phyloP scores from a whole-genome alignment of 805 yeast species.

The Candida takata region DNA sequence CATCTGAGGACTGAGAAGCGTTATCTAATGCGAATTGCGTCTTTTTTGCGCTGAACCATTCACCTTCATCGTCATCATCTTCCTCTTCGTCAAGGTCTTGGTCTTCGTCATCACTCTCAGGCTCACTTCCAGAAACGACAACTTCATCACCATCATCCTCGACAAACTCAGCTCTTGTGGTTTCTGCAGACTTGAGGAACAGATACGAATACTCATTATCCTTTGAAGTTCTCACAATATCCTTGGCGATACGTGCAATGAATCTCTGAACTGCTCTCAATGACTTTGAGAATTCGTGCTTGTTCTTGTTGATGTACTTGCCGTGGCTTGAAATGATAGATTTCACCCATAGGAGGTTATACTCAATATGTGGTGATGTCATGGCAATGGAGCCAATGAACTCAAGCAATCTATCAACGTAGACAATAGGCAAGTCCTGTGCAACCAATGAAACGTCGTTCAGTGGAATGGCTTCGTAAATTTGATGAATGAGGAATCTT shows the following conservation, averaged over 20 bases:
- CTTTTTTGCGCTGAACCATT: constrained; percentile 22
- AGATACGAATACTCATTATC: constrained; percentile 48
- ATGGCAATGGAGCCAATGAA: constrained; percentile 63
- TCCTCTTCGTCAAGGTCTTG: constrained; percentile 11
- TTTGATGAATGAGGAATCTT: constrained; percentile 57
- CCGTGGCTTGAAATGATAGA: constrained; percentile 70
- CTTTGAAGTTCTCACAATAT: constrained; percentile 48
- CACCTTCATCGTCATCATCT: constrained; percentile 20
- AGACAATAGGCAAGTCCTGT: constrained; percentile 68
- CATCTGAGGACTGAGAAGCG: constrained; percentile 8
- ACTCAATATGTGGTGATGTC: constrained; percentile 80
- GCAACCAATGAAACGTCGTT: constrained; percentile 62
- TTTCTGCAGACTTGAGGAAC: constrained; percentile 37
- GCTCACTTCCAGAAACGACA: constrained; percentile 13
- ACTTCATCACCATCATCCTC: constrained; percentile 11
- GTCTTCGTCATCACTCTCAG: constrained; percentile 9
- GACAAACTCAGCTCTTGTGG: constrained; percentile 20
- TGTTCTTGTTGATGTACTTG: constrained; percentile 54
- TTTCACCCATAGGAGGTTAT: constrained; percentile 75
- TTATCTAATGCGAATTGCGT: constrained; percentile 2
- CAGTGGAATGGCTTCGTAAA: constrained; percentile 68
- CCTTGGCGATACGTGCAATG: constrained; percentile 66
- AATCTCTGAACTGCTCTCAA: constrained; percentile 71
- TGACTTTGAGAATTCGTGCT: constrained; percentile 54
- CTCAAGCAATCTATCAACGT: constrained; percentile 56